Base-by-base conservation (phyloP, 768 basidiomycete genomes). In the Ramaria sp. region DNA sequence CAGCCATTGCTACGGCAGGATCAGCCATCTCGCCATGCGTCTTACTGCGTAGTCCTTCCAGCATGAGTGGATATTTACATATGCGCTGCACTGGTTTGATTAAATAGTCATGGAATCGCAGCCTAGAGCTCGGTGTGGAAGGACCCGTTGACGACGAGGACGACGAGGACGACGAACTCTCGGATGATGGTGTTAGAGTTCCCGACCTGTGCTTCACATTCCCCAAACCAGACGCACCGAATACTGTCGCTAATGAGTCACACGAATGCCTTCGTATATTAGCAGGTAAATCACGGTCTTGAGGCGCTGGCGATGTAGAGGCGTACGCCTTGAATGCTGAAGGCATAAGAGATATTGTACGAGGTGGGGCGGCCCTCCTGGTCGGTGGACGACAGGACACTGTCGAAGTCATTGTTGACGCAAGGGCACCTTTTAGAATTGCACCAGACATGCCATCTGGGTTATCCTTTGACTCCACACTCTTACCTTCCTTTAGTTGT, bases 1-100 rank as follows among this genome's bases (percentile, higher is more conserved):
- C 69, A 1, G 85, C 85, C 54, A 64, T 62, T 3, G 68, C 66
- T 3, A 62, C 51, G 33, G 60, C 65, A 54, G 58, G 42, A 53
- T 57, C 51, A 34, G 59, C 52, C 46, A 47, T 47, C 19, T 47
- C 51, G 11, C 42, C 31, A n/a, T 20, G 30, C 2, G 20, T 37
- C 42, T 57, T 47, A 57, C n/a, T 43, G 33, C 37, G 57, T 13
- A 58, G 33, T 5, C 51, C 37, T 34, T 83, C 84, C 46, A 99
- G 79, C 9, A 99, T 77, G 51, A 98, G 78, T 17, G 93, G 91
- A 66, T 99, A 99, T 63, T 86, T 89, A 78, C 94, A 97, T 51
- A 99, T 86, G 51, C 93, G 77, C 69, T 99, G 95, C 15, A 97
- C 79, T n/a, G 95, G 95, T 69, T 92, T 92, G 72, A 99, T 97